These are phyloP conservation scores for Apiosordaria backusii DNA, from an alignment of 495 filamentous ascomycete species.

Conservation along the genomic window DNA sequence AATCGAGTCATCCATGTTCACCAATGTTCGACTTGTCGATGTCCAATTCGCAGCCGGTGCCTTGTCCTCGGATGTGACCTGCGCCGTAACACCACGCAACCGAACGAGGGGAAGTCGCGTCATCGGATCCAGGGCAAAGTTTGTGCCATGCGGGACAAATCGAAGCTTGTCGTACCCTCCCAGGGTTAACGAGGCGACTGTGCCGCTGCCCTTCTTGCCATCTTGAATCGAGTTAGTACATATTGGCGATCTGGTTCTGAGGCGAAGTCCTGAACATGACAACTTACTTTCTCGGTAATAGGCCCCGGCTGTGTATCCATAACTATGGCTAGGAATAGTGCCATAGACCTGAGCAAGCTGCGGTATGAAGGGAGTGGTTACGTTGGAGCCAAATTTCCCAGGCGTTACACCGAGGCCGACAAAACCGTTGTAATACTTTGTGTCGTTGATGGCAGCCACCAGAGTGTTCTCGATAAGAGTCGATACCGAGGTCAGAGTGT, in stretches of 20 bases:
- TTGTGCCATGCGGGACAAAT: conserved; percentile 51
- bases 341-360: conserved; percentile 50
- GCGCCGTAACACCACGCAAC: conserved; percentile 53
- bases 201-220: conserved; percentile 36
- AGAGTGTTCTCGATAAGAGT: conserved; percentile 46
- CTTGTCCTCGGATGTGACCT: conserved; percentile 37
- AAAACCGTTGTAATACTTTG: conserved; percentile 54
- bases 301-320: conserved; percentile 66
- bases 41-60: conserved; percentile 42
- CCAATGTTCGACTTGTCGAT: conserved; percentile 36
- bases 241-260: neutral
- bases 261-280: neutral
- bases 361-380: conserved; percentile 36
- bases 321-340: conserved; percentile 57
- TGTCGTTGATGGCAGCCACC: conserved; percentile 54
- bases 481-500: conserved; percentile 37
- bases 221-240: conserved; percentile 29
- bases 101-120: conserved; percentile 49
- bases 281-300: conserved; percentile 50
- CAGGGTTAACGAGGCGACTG: conserved; percentile 55
- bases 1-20: conserved; percentile 44
- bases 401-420: conserved; percentile 53
- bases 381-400: conserved; percentile 39
- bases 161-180: conserved; percentile 63
- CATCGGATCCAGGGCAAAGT: conserved; percentile 49